Evolutionary conservation across 2,329 filamentous ascomycete species (phyloP), one percentile per base, ranked within the genome.

Genomic region (Neofusicoccum kwambonambiense): DNA sequence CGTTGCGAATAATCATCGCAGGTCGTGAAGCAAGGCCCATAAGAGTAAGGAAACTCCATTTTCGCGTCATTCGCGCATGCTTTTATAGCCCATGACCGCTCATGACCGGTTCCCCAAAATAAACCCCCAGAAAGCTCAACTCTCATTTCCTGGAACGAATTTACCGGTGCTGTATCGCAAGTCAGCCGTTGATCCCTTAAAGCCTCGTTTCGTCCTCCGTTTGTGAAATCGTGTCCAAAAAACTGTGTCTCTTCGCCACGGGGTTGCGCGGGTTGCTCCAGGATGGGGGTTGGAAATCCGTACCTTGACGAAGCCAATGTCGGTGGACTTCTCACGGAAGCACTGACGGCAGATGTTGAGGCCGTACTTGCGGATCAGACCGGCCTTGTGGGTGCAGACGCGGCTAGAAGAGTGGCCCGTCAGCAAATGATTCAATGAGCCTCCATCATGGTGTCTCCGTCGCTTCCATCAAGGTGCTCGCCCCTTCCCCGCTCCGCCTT

Each of bases 361-460:
- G 80, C 95, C 94, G 86, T 99, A 99, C 87, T 99, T 99, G 87
- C 95, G 93, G 89, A 99, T 97, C 75, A 99, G 89, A 96, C 95
- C 95, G 79, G 95, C 94, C 80, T 88, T 89, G 91, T 99, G 94
- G 80, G 93, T 92, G 92, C 89, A 91, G 80, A 91, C 89, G 79
- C 89, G 89, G 86, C 89, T 91, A 77, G 74, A 51, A 50, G 22
- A 72, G 19, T 17, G 66, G 68, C 65, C 68, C 69, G 70, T 76
- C 70, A 76, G 75, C 70, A 66, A 68, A 66, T 51, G 64, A 64
- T 67, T 64, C 66, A 58, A 60, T 15, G 22, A 13, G 54, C 39
- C 22, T 31, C 41, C 56, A 60, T 22, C 56, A 60, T 22, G 27
- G 56, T 60, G 27, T 44, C 56, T 60, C n/a, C 41, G 15, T 41